Base-by-base conservation (phyloP, 1,284 basidiomycete genomes). In the Tylopilus sp. region DNA sequence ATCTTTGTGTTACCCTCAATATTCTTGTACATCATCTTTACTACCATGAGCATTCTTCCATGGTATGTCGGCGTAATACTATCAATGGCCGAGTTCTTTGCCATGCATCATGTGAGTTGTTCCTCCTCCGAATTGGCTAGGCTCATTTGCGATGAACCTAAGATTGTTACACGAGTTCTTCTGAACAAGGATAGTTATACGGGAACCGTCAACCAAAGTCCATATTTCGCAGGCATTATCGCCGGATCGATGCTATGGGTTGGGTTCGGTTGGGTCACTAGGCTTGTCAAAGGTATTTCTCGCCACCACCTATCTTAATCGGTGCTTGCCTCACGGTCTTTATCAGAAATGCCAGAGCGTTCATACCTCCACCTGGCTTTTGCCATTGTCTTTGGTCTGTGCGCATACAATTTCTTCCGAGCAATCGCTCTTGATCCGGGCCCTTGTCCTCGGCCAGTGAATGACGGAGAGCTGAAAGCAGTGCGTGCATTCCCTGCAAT, bases 191-290 rank as follows among this genome's bases (percentile, higher is more conserved):
- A 78, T 20, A 84, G 79, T 26, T 90, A 90, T 61, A 87, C 83
- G 14, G 87, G 88, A 52, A 85, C 81, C 46, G 82, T 90, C 37
- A 83, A 78, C 45, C 77, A 81, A 56, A 87, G 85, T 55, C 94
- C 93, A 2, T 98, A 98, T 71, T 95, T 97, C 62, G 80, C 91
- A 1, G 88, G 91, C 11, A 91, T 99, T 57, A 95, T 99, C 55
- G 78, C 77, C 43, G 90, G 77, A 1, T 92, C 89, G 14, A 80
- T 98, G 62, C 68, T 92, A 30, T 95, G 93, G 90, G 91, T 97
- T 1, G 76, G 78, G 0, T 94, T 83, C 58, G 81, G 80, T 45
- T 98, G 93, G 93, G 69, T 82, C 7, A 85, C 85, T 4, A 76
- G 83, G 35, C 77, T 93, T 14, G 72, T 92, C 6, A 75, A 78